Evolutionary conservation across 306 rosid species (phyloP).

Genomic region (Mimosa pudica): DNA sequence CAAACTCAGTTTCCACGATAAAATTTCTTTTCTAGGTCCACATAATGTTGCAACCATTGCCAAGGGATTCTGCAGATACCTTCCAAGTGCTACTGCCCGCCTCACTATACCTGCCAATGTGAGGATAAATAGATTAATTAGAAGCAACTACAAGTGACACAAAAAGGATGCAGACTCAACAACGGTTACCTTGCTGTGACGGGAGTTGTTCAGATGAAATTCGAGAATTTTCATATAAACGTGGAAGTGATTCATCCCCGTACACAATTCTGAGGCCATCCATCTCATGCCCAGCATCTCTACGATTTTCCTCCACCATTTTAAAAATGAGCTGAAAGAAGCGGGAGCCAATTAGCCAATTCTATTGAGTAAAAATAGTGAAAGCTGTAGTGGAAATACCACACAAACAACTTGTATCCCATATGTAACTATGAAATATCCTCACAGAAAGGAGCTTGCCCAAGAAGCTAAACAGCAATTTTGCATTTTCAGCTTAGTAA

Average conservation of each 20-base stretch:
- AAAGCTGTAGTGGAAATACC: not conserved
- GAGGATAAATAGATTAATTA: constrained; percentile 21
- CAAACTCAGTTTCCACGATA: constrained; percentile 86
- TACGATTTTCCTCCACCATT: constrained; percentile 99
- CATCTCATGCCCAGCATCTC: constrained; percentile 98
- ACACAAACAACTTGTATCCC: constrained; percentile 15
- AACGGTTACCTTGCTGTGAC: constrained; percentile 68
- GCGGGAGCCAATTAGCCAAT: constrained; percentile 22
- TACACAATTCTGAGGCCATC: constrained; percentile 94
- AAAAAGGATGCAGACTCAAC: not conserved
- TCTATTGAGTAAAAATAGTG: constrained; percentile 13
- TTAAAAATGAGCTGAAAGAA: constrained; percentile 75
- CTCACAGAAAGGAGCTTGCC: not conserved
- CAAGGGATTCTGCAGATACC: constrained; percentile 95
- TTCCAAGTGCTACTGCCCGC: constrained; percentile 96
- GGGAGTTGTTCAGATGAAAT: constrained; percentile 94
- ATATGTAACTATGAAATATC: not conserved
- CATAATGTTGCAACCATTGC: constrained; percentile 94
- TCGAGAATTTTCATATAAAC: constrained; percentile 90
- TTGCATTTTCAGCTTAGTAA: constrained; percentile 6
- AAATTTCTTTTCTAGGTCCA: constrained; percentile 87
- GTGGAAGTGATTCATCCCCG: constrained; percentile 94
- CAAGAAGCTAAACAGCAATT: constrained; percentile 11
- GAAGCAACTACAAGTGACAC: not conserved
- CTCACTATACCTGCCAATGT: constrained; percentile 81